A percentile compares a stretch with the other conserved stretches of the same genome.
Conservation (phyloP, 768 basidiomycete genomes). For the Collybiopsis confluens region DNA sequence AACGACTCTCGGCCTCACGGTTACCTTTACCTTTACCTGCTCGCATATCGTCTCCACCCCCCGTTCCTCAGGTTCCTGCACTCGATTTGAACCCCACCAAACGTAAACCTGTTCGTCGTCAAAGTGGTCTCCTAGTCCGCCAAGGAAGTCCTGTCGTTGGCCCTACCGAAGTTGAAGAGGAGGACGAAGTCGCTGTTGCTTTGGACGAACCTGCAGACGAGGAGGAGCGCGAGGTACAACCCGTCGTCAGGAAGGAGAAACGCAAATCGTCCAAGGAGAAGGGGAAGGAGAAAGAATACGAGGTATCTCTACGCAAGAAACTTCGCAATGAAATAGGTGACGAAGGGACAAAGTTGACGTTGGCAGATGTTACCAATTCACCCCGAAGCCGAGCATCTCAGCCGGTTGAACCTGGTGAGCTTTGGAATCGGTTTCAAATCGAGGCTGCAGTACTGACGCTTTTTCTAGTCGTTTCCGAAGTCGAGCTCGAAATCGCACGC, state of each 20-base stretch:
- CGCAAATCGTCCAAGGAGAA: conserved; percentile 33
- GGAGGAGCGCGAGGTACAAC: too few relatives aligned
- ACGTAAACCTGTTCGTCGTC: conserved; percentile 37
- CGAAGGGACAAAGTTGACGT: conserved; percentile 41
- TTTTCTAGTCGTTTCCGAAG: conserved; percentile 15
- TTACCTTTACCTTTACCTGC: conserved; percentile 44
- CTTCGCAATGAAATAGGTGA: conserved; percentile 1
- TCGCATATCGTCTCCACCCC: conserved; percentile 36
- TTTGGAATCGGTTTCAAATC: not conserved
- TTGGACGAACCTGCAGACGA: conserved; percentile 28
- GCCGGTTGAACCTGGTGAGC: conserved; percentile 40
- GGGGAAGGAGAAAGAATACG: conserved; percentile 31
- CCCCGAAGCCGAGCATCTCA: conserved; percentile 38
- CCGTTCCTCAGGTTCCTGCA: conserved; percentile 16
- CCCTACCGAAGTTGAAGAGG: conserved; percentile 60
- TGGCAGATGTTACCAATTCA: conserved; percentile 66
- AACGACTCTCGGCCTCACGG: conserved; percentile 44
- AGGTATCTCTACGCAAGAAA: conserved; percentile 7
- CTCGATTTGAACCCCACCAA: conserved; percentile 20
- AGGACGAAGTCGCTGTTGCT: conserved; percentile 38
- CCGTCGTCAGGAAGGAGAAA: conserved; percentile 42
- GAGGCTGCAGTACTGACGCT: not conserved
- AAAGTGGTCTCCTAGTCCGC: conserved; percentile 59
- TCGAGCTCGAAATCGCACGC: conserved; percentile 12
- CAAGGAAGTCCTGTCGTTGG: conserved; percentile 68